These are phyloP conservation scores for Cytidiella melzeri DNA, from an alignment of 768 basidiomycete genomes.

Conservation along the genomic window DNA sequence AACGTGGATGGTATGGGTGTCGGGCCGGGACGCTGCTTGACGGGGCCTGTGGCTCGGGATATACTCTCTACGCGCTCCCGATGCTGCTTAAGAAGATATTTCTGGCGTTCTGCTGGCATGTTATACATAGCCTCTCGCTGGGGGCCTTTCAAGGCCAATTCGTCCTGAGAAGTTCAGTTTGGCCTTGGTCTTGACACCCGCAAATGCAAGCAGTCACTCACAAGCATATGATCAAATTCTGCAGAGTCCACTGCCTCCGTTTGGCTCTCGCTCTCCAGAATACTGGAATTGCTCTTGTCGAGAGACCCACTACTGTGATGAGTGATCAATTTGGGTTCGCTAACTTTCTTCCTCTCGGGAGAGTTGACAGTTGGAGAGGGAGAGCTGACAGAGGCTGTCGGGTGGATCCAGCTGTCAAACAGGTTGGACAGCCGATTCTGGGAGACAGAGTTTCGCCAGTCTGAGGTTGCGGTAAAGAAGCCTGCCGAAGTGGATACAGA, in stretches of 20 bases:
- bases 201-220: too few species aligned
- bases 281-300: neutral
- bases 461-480: conserved; percentile 27
- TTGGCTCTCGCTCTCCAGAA: neutral
- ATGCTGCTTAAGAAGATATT: conserved; percentile 57
- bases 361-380: conserved; percentile 21
- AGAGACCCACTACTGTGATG: conserved; percentile 33
- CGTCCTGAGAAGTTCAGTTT: conserved; percentile 62
- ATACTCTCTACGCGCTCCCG: conserved; percentile 30
- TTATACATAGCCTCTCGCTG: conserved; percentile 57
- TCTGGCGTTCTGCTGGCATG: conserved; percentile 58
- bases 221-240: conserved; percentile 67
- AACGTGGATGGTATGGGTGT: conserved; percentile 38
- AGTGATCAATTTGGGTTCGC: conserved; percentile 61
- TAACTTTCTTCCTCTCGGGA: conserved; percentile 52
- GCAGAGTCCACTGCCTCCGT: conserved; percentile 19
- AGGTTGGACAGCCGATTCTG: conserved; percentile 58
- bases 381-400: conserved; percentile 33
- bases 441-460: conserved; percentile 49
- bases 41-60: conserved; percentile 24
- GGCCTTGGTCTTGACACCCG: too few species aligned
- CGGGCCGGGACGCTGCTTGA: conserved; percentile 20
- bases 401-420: conserved; percentile 60
- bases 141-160: conserved; percentile 67
- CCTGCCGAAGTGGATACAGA: conserved; percentile 8